These are phyloP conservation scores for Sclerotinia glacialis DNA, from an alignment of 2,329 filamentous ascomycete species.

Conservation along the genomic window DNA sequence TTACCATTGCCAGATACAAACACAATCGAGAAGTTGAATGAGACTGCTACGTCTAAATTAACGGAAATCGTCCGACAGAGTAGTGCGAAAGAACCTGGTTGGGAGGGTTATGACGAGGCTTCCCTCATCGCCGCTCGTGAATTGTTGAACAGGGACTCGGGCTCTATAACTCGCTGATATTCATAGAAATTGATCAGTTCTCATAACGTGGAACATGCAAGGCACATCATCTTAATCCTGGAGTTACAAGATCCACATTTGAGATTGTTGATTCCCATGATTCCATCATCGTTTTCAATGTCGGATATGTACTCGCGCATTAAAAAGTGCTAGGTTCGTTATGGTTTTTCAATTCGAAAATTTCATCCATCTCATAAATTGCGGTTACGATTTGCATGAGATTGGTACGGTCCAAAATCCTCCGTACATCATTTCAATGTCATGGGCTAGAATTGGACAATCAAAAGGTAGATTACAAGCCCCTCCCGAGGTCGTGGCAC, in stretches of 20 bases:
- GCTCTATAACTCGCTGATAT: constrained; percentile 36
- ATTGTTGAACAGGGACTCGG: constrained; percentile 37
- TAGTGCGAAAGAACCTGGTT: constrained; percentile 58
- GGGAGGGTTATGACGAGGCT: constrained; percentile 68
- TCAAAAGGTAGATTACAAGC: constrained; percentile 15
- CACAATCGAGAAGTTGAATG: constrained; percentile 66
- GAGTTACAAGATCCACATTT: constrained; percentile 24
- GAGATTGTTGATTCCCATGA: constrained; percentile 7
- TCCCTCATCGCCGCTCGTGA: constrained; percentile 71
- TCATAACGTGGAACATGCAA: constrained; percentile 21
- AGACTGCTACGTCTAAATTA: constrained; percentile 70
- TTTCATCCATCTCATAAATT: constrained; percentile 15
- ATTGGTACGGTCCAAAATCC: not conserved
- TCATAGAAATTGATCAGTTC: constrained; percentile 18
- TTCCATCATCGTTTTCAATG: not conserved
- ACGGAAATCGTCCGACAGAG: constrained; percentile 70
- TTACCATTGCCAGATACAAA: constrained; percentile 54
- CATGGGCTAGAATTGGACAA: constrained; percentile 19
- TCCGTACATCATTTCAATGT: not conserved
- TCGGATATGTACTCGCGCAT: not conserved
- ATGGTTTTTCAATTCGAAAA: constrained; percentile 9
- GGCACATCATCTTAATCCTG: constrained; percentile 29
- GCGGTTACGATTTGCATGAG: constrained; percentile 19
- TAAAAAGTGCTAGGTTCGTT: constrained; percentile 18
- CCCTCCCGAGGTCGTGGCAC: constrained; percentile 28